Conservation (phyloP, 495 filamentous ascomycete species). For the Aspergillus sclerotioniger region DNA sequence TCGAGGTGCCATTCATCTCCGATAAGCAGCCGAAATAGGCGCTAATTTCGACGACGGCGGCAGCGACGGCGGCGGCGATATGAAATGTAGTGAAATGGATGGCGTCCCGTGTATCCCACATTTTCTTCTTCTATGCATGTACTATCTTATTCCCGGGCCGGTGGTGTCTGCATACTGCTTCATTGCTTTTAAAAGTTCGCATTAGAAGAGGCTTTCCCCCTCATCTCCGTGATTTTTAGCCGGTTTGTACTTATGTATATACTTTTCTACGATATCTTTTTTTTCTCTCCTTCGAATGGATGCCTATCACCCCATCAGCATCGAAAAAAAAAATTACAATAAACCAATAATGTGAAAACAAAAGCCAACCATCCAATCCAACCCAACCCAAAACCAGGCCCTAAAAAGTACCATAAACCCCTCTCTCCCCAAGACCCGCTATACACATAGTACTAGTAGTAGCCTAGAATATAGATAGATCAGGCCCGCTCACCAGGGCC, state of each 20-base stretch:
- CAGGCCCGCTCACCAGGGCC: no score
- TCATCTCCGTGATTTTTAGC: not conserved
- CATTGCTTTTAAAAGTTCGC: constrained; percentile 3
- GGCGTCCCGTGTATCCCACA: constrained; percentile 16
- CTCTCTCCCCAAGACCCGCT: no score
- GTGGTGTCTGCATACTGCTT: constrained; percentile 20
- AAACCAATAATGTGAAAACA: no score
- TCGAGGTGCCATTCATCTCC: constrained; percentile 64
- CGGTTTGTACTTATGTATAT: constrained; percentile 3
- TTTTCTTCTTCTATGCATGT: constrained; percentile 10
- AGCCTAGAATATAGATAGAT: no score
- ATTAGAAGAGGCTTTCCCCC: not conserved
- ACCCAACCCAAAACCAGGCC: no score
- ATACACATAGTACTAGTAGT: no score
- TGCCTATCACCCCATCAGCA: not conserved
- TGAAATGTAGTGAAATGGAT: constrained; percentile 5
- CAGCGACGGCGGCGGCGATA: not conserved
- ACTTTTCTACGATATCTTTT: not conserved
- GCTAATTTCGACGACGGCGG: not conserved
- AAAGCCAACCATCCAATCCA: no score
- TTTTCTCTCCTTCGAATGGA: not conserved
- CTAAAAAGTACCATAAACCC: no score
- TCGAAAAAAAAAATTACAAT: no score
- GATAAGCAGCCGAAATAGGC: not conserved
- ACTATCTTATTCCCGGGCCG: constrained; percentile 16